Conservation (phyloP, 2,329 filamentous ascomycete genomes). For the Akanthomyces dipterigenus region DNA sequence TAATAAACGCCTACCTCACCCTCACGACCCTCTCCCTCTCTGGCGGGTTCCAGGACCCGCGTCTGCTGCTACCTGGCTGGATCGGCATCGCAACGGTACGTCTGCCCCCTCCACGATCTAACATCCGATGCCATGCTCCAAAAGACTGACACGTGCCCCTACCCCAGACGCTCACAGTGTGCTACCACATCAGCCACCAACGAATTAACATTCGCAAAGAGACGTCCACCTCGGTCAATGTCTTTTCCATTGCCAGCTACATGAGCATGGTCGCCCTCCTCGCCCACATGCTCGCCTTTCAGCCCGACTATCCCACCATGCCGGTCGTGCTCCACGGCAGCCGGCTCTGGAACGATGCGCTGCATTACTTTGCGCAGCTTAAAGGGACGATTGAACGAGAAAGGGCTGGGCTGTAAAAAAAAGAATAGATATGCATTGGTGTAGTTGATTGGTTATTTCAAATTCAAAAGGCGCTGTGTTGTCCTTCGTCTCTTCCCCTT, state of each 20-base stretch:
- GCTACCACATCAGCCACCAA: constrained; percentile 71
- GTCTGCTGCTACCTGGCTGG: constrained; percentile 69
- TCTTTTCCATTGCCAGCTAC: constrained; percentile 71
- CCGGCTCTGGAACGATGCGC: constrained; percentile 29
- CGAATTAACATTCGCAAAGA: constrained; percentile 75
- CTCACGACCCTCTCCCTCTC: constrained; percentile 64
- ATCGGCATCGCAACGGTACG: constrained; percentile 67
- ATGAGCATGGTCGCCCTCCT: constrained; percentile 66
- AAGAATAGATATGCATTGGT: not conserved
- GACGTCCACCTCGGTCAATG: constrained; percentile 68
- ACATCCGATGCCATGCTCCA: too few species aligned
- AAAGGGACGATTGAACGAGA: constrained; percentile 27
- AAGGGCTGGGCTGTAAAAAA: constrained; percentile 23
- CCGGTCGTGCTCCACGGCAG: constrained; percentile 43
- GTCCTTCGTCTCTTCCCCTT: not conserved
- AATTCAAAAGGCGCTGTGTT: not conserved
- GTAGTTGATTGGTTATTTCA: not conserved
- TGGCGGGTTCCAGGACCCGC: constrained; percentile 62
- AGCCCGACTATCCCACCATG: constrained; percentile 54
- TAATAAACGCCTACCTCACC: constrained; percentile 68
- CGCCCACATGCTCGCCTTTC: constrained; percentile 57
- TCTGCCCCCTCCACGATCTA: constrained; percentile 8
- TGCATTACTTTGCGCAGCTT: constrained; percentile 22
- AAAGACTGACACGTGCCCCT: too few species aligned
- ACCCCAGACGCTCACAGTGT: constrained; percentile 59